Percentiles rank a stretch among this genome's conserved stretches.
phyloP scores from a whole-genome alignment of 2,329 filamentous ascomycete species.

The Ophiosphaerella narmari region DNA sequence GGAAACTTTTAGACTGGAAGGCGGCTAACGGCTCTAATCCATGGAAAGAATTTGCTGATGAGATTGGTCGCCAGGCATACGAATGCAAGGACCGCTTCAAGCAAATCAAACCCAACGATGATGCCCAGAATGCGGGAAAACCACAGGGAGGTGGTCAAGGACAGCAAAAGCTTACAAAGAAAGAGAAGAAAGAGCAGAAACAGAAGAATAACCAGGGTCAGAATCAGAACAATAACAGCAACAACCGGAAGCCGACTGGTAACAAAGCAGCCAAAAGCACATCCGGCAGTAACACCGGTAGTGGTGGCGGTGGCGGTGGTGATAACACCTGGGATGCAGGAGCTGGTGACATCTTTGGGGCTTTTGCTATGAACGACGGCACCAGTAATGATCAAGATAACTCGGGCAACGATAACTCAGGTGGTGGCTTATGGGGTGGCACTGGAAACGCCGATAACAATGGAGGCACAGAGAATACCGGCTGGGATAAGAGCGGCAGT shows the following conservation, averaged over 20 bases:
- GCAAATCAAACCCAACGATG: constrained; percentile 40
- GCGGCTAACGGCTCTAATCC: constrained; percentile 17
- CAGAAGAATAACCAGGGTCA: constrained; percentile 20
- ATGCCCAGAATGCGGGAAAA: constrained; percentile 12
- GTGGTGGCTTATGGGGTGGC: neutral
- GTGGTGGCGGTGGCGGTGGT: neutral
- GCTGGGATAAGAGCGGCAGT: neutral
- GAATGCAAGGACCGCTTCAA: constrained; percentile 37
- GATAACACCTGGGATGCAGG: neutral
- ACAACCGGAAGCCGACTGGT: constrained; percentile 4
- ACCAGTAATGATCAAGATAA: neutral
- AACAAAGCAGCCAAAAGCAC: neutral
- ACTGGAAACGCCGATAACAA: neutral
- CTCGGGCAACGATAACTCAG: neutral
- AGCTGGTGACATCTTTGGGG: constrained; percentile 2
- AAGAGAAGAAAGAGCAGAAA: constrained; percentile 10
- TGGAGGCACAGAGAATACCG: neutral
- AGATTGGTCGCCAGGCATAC: constrained; percentile 27
- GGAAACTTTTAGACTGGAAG: constrained; percentile 46
- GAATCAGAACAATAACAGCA: constrained; percentile 13
- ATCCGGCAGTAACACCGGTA: neutral
- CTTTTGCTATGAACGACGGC: neutral
- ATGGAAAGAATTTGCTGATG: constrained; percentile 39
- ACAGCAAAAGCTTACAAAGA: neutral
- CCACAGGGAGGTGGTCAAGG: constrained; percentile 11